A percentile compares a stretch with the other conserved stretches of the same genome.
Conservation (phyloP, 352 stramenopile species). For the Pilasporangium apinafurcum region DNA sequence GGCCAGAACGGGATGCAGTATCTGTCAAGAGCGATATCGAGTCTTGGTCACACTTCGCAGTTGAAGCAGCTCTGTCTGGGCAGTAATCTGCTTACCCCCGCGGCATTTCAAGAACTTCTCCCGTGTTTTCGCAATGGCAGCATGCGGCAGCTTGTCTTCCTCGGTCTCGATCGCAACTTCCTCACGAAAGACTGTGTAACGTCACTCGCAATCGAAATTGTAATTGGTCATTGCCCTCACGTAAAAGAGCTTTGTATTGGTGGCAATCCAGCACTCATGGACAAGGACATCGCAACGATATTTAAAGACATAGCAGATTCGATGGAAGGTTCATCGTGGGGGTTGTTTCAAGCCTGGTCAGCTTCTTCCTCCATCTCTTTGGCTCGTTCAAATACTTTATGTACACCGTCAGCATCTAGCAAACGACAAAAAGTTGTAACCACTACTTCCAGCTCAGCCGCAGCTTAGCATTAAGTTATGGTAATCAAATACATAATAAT, state of each 20-base stretch:
- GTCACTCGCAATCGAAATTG: slow-evolving; percentile 4
- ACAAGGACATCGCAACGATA: slow-evolving; percentile 4
- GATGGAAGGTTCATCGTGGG: slow-evolving; percentile 9
- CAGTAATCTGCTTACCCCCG: slow-evolving; percentile 14
- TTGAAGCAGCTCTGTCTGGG: slow-evolving; percentile 16
- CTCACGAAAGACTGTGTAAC: slow-evolving; percentile 9
- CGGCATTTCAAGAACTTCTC: slow-evolving; percentile 4
- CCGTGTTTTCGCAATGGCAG: slow-evolving; percentile 1
- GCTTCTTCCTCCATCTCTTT: too few species aligned
- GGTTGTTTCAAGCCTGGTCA: slow-evolving; percentile 10
- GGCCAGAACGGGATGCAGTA: slow-evolving; percentile 14
- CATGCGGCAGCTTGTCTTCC: slow-evolving; percentile 9
- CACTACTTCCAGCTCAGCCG: too few species aligned
- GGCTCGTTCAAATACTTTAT: too few species aligned
- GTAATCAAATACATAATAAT: too few species aligned
- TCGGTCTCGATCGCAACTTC: slow-evolving; percentile 22
- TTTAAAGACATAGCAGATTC: slow-evolving; percentile 12
- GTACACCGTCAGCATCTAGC: too few species aligned
- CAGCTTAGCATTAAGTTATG: too few species aligned
- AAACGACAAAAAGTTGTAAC: too few species aligned
- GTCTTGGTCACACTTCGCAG: background rate
- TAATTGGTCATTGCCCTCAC: slow-evolving; percentile 4
- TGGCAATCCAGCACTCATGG: slow-evolving; percentile 9
- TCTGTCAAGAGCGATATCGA: slow-evolving; percentile 3
- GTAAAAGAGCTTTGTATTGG: slow-evolving; percentile 19